A percentile compares a stretch with the other conserved stretches of the same genome.
Conservation (phyloP, 768 basidiomycete genomes). For the Agaricus subrufescens region DNA sequence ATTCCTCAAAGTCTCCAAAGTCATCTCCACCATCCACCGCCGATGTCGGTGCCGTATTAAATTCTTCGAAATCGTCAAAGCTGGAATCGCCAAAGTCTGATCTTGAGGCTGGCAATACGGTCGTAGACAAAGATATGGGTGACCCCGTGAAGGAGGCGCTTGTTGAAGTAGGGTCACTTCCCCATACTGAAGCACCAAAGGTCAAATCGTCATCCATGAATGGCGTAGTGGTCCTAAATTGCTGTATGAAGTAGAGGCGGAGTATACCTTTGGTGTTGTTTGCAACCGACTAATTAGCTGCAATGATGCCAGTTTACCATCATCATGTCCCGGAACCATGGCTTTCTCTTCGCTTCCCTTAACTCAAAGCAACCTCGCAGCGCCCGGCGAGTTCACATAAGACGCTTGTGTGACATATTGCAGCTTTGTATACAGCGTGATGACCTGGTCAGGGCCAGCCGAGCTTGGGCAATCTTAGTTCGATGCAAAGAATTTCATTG, state of each 20-base stretch:
- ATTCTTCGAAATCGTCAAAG: constrained; percentile 61
- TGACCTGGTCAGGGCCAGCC: constrained; percentile 58
- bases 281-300: constrained; percentile 9
- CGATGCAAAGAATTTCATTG: constrained; percentile 78
- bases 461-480: constrained; percentile 70
- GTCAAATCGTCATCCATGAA: constrained; percentile 69
- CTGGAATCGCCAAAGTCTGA: constrained; percentile 28
- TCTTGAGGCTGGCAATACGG: constrained; percentile 17
- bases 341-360: constrained; percentile 62
- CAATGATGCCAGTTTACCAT: background rate
- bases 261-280: constrained; percentile 27
- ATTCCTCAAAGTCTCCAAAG: constrained; percentile 86
- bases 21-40: constrained; percentile 55
- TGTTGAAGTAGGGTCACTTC: constrained; percentile 25
- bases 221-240: background rate
- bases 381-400: constrained; percentile 66
- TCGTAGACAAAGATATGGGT: constrained; percentile 15
- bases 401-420: constrained; percentile 70
- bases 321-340: constrained; percentile 22
- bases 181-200: constrained; percentile 76
- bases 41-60: constrained; percentile 42
- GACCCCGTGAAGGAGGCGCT: constrained; percentile 22
- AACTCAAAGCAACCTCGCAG: constrained; percentile 43
- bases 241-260: background rate
- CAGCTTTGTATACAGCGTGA: constrained; percentile 65